These are phyloP conservation scores for Biancaea sappan DNA, from an alignment of 306 rosid genomes.

Conservation along the genomic window DNA sequence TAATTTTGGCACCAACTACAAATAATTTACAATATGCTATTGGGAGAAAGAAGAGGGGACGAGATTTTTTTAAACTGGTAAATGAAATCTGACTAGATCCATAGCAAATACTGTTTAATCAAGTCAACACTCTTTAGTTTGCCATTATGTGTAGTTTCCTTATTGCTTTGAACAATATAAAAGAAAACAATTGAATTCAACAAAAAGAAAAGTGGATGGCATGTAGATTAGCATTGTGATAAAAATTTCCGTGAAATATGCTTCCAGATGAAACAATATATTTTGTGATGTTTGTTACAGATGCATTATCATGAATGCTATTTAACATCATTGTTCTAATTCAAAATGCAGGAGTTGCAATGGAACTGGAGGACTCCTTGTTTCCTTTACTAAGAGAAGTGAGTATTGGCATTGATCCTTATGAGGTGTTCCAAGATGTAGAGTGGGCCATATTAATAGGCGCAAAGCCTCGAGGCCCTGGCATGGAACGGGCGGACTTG, in stretches of 20 bases:
- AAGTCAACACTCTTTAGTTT: not conserved
- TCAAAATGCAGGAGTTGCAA: slow-evolving; percentile 81
- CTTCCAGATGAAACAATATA: not conserved
- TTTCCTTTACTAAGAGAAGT: slow-evolving; percentile 94
- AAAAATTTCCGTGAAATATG: not conserved
- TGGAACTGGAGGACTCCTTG: slow-evolving; percentile 96
- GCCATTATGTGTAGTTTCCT: not conserved
- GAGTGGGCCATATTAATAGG: slow-evolving; percentile 98
- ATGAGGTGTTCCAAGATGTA: slow-evolving; percentile 93
- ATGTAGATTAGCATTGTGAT: not conserved
- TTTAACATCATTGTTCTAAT: slow-evolving; percentile 17
- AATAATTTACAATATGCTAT: too few species aligned
- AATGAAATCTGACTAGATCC: too few species aligned
- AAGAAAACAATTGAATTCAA: not conserved
- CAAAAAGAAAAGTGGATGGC: not conserved
- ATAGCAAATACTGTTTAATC: too few species aligned
- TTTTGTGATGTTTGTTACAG: not conserved
- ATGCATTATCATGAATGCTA: not conserved
- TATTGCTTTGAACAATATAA: not conserved
- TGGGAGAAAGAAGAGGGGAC: too few species aligned
- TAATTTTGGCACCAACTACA: too few species aligned
- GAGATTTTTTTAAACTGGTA: too few species aligned
- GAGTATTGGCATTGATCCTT: slow-evolving; percentile 80
- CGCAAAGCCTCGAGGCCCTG: slow-evolving; percentile 99
- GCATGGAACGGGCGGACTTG: slow-evolving; percentile 88